phyloP scores from a whole-genome alignment of 2,329 filamentous ascomycete genomes.

The Thelonectria rubi region DNA sequence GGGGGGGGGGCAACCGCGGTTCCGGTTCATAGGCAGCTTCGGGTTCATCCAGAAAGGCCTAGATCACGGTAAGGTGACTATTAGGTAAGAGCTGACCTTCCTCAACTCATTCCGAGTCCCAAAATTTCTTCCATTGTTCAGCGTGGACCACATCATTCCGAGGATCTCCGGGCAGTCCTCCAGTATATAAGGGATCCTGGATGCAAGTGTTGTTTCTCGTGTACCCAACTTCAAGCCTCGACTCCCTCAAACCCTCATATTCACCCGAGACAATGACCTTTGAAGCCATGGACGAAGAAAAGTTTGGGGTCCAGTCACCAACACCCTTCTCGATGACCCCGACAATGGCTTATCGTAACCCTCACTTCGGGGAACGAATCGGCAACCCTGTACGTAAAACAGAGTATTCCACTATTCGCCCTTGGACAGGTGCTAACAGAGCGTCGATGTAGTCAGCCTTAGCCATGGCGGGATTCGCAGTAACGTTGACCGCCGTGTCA shows the following conservation, averaged over 20 bases:
- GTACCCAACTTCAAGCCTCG: neutral
- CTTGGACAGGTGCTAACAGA: no score
- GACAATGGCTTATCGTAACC: neutral
- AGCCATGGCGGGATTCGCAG: conserved; percentile 44
- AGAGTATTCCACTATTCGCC: neutral
- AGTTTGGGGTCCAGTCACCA: neutral
- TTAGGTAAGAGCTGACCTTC: neutral
- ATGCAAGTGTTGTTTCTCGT: neutral
- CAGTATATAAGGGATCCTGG: neutral
- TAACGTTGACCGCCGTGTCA: conserved; percentile 40
- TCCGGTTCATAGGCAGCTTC: neutral
- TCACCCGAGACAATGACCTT: neutral
- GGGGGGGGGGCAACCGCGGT: neutral
- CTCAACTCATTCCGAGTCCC: neutral
- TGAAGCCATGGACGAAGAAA: neutral
- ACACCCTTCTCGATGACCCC: neutral
- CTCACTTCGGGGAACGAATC: neutral
- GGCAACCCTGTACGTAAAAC: neutral
- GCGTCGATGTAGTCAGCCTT: conserved; percentile 30
- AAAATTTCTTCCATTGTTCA: neutral
- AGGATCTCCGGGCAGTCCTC: neutral
- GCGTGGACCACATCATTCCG: neutral
- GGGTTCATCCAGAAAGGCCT: neutral
- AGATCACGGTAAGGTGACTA: neutral
- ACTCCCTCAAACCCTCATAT: neutral